Percentiles rank a stretch among this genome's conserved stretches.
These are phyloP conservation scores for Ceratocystis lukuohia DNA, from an alignment of 2,329 filamentous ascomycete genomes.

Conservation along the genomic window DNA sequence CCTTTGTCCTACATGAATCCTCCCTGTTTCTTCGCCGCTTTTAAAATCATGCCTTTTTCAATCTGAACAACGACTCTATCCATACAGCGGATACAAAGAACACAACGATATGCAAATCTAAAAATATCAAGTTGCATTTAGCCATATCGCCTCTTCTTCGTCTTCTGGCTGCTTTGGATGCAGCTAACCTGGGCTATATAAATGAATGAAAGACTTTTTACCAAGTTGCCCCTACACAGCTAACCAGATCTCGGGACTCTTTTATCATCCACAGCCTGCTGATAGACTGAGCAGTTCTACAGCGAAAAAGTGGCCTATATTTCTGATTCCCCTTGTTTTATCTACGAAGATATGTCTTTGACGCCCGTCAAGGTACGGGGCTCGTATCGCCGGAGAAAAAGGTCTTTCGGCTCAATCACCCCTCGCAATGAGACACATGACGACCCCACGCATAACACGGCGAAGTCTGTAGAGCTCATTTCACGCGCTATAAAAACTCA, in stretches of 20 bases:
- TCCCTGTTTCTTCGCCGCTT: not conserved
- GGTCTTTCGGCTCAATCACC: not conserved
- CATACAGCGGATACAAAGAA: no score
- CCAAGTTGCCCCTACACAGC: not conserved
- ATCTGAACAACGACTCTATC: not conserved
- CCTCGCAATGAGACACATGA: not conserved
- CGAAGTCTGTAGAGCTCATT: not conserved
- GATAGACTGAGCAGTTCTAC: no score
- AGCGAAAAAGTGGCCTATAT: not conserved
- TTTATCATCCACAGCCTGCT: no score
- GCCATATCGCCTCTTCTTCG: no score
- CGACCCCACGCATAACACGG: not conserved
- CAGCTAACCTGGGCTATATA: no score
- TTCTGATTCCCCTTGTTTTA: not conserved
- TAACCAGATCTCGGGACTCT: not conserved
- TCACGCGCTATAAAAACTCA: not conserved
- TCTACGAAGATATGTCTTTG: not conserved
- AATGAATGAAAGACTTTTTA: not conserved
- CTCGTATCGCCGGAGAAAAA: not conserved
- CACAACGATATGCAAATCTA: no score
- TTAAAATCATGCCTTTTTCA: not conserved
- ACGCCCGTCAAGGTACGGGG: not conserved
- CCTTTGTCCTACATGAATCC: slow-evolving; percentile 2
- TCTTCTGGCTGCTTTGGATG: not conserved
- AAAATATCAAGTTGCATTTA: no score